Conservation (phyloP, 1,284 basidiomycete species). For the Flammula alnicola region DNA sequence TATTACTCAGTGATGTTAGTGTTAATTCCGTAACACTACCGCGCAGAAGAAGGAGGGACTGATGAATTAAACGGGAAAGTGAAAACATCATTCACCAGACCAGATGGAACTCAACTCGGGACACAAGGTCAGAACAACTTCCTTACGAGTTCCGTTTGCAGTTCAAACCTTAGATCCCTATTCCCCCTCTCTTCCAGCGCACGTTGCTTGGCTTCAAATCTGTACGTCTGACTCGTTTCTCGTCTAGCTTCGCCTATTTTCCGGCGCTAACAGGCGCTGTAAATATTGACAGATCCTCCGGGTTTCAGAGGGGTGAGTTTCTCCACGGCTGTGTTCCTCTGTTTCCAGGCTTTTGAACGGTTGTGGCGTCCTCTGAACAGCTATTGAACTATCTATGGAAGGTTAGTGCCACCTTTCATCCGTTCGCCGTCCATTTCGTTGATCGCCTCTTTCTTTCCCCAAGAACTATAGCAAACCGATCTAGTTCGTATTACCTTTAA, state of each 20-base stretch:
- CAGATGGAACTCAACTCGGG: conserved; percentile 71
- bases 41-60: conserved; percentile 57
- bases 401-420: no score
- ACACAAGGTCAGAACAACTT: conserved; percentile 53
- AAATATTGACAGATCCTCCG: conserved; percentile 48
- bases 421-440: no score
- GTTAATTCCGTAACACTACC: background rate
- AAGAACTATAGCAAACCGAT: conserved; percentile 73
- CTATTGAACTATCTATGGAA: conserved; percentile 75
- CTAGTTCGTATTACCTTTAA: conserved; percentile 43
- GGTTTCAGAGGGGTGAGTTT: conserved; percentile 57
- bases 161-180: conserved; percentile 4
- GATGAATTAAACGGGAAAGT: conserved; percentile 72
- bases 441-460: conserved; percentile 19
- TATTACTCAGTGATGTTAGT: background rate
- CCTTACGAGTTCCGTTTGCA: background rate
- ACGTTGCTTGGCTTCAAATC: conserved; percentile 66
- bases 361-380: conserved; percentile 26
- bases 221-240: no score
- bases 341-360: no score
- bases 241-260: background rate
- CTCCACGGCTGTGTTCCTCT: background rate
- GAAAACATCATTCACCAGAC: conserved; percentile 62
- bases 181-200: conserved; percentile 41
- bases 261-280: conserved; percentile 1